Percentiles rank a stretch among this genome's conserved stretches.
These are phyloP conservation scores for Thymus mandschuricus DNA, from an alignment of 257 asterid genomes.

Conservation along the genomic window DNA sequence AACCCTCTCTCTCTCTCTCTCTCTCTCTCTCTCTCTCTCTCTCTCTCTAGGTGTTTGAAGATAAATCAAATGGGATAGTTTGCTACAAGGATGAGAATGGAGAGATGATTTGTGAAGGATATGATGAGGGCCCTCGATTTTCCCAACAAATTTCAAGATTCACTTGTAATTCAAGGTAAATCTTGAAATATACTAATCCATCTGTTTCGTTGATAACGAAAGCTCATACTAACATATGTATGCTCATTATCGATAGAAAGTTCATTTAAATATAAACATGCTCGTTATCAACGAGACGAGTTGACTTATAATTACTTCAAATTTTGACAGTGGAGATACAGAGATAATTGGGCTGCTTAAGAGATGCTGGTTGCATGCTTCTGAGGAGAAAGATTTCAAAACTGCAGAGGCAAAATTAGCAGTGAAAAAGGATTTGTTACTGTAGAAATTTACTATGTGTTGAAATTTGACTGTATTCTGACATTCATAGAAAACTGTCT, in stretches of 20 bases:
- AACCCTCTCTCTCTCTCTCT: background rate
- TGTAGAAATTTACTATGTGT: conserved; percentile 31
- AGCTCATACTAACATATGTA: no score
- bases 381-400: conserved; percentile 41
- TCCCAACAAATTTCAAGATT: conserved; percentile 40
- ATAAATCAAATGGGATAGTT: conserved; percentile 54
- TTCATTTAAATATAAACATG: no score
- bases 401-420: conserved; percentile 30
- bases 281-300: no score
- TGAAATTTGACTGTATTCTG: conserved; percentile 6
- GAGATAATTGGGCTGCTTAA: conserved; percentile 53
- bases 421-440: conserved; percentile 19
- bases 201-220: no score
- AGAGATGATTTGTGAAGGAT: conserved; percentile 68
- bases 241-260: no score
- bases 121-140: conserved; percentile 71
- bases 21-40: background rate
- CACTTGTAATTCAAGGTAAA: conserved; percentile 47
- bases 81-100: conserved; percentile 68
- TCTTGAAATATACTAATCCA: no score
- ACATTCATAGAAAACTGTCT: background rate
- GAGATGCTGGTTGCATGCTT: conserved; percentile 54
- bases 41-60: conserved; percentile 55
- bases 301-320: no score
- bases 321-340: conserved; percentile 37